Percentiles rank a stretch among this genome's conserved stretches.
Conservation (phyloP, 768 basidiomycete genomes). For the Crucibulum laeve region DNA sequence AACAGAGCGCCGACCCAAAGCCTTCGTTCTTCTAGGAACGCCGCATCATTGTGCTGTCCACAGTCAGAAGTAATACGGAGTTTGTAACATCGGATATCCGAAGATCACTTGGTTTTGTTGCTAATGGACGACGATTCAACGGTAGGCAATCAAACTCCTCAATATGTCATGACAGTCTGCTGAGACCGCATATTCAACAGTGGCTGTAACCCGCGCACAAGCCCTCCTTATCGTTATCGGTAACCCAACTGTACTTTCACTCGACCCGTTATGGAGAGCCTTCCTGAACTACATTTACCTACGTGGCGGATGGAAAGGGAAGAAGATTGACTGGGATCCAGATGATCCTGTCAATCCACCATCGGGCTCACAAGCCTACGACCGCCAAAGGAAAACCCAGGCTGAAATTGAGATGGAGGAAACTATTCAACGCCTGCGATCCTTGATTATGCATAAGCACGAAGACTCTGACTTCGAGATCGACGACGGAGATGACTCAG, state of each 20-base stretch:
- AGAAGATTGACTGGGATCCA: slow-evolving; percentile 27
- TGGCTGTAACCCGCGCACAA: slow-evolving; percentile 64
- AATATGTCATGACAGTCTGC: neutral
- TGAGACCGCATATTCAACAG: too few relatives aligned
- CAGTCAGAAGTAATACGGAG: slow-evolving; percentile 50
- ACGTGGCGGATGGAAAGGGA: slow-evolving; percentile 51
- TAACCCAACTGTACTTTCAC: slow-evolving; percentile 50
- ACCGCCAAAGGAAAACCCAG: slow-evolving; percentile 18
- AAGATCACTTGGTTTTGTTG: slow-evolving; percentile 57
- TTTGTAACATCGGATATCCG: slow-evolving; percentile 45
- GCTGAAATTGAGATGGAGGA: slow-evolving; percentile 32
- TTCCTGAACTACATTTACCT: slow-evolving; percentile 55
- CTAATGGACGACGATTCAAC: slow-evolving; percentile 52
- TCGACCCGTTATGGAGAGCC: slow-evolving; percentile 55
- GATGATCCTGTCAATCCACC: slow-evolving; percentile 21
- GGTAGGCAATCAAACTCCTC: slow-evolving; percentile 27
- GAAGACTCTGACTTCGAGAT: slow-evolving; percentile 21
- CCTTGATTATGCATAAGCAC: slow-evolving; percentile 24
- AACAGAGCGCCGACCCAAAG: slow-evolving; percentile 23
- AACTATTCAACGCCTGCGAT: slow-evolving; percentile 26
- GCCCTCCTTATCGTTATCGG: slow-evolving; percentile 61
- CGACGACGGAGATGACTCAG: slow-evolving; percentile 16
- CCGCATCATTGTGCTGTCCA: slow-evolving; percentile 53
- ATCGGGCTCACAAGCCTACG: slow-evolving; percentile 30
- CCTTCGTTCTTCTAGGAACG: slow-evolving; percentile 37